Base-by-base conservation (phyloP, 116 monocot species). In the Posidonia oceanica region DNA sequence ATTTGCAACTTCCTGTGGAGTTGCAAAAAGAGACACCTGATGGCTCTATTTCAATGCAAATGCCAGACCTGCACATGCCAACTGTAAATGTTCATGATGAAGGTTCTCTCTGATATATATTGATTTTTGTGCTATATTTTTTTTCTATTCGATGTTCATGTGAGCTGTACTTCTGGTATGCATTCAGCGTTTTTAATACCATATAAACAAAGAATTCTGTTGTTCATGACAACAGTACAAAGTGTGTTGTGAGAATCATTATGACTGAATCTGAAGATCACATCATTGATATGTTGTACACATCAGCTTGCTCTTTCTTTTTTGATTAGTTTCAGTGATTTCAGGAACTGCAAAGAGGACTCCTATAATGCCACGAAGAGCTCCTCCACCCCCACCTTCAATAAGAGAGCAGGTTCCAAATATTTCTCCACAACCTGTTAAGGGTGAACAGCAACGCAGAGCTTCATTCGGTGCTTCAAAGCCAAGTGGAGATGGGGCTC, bases 11-110 rank as follows among this genome's bases (percentile, higher is more conserved):
- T 14, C 93, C 93, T 54, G 44, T 58, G 41, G 87, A 90, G 61
- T 75, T 82, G 68, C 94, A 90, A 70, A 94, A 85, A 71, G 69
- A 87, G 59, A 78, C 81, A 64, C 94, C 94, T 41, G 83, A 94
- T 79, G 65, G 83, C 14, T 77, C 80, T 66, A 57, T 60, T 42
- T 56, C 53, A 22, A 61, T 56, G 36, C 59, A 74, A 69, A 62
- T 67, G 38, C 20, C 36, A 67, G 77, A 75, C 17, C 41, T 68
- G 7, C 72, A 74, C 36, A 70, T 23, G 59, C 63, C 74, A 37
- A 44, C 66, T 39, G 69, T 67, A 63, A 76, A 70, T 76, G 22
- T 61, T 39, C 80, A 67, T 56, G 79, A 80, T 72, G 87, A 91
- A 85, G 97, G 97, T 91, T 10, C 29, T 21, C 15, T 48, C 48